Evolutionary conservation across 129 eudicot species (phyloP).

Genomic region (Tagetes erecta): DNA sequence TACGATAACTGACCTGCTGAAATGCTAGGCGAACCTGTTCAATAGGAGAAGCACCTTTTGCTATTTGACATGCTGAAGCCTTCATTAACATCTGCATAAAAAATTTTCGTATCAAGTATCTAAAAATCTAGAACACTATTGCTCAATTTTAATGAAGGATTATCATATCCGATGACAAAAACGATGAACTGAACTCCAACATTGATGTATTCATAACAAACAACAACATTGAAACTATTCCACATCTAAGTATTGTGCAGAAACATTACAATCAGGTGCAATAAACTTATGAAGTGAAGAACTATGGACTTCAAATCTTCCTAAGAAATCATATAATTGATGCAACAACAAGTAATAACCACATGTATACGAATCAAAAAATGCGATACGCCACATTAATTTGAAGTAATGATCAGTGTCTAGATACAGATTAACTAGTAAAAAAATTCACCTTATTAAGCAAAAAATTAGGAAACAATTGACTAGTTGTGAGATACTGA

Average conservation of each 20-base stretch:
- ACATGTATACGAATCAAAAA: not conserved
- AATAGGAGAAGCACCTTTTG: slow-evolving; percentile 65
- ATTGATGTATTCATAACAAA: slow-evolving; percentile 21
- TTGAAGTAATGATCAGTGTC: not conserved
- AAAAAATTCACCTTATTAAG: slow-evolving; percentile 65
- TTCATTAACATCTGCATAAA: slow-evolving; percentile 66
- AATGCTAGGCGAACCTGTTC: slow-evolving; percentile 73
- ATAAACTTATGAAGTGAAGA: not conserved
- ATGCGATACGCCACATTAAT: slow-evolving; percentile 1
- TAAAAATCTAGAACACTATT: not conserved
- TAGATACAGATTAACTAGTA: not conserved
- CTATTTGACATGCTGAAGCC: slow-evolving; percentile 72
- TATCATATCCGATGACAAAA: not conserved
- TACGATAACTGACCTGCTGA: slow-evolving; percentile 69
- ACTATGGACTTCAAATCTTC: not conserved
- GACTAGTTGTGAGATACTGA: slow-evolving; percentile 55
- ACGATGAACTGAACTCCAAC: slow-evolving; percentile 5
- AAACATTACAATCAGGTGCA: not conserved
- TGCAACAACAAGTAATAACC: not conserved
- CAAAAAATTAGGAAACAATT: slow-evolving; percentile 78
- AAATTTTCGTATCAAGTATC: slow-evolving; percentile 7
- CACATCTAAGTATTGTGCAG: slow-evolving; percentile 6
- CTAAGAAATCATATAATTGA: slow-evolving; percentile 14
- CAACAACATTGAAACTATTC: not conserved
- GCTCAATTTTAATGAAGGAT: not conserved